phyloP scores from a whole-genome alignment of 2,329 filamentous ascomycete genomes.

The Colletotrichum ledebouriae region DNA sequence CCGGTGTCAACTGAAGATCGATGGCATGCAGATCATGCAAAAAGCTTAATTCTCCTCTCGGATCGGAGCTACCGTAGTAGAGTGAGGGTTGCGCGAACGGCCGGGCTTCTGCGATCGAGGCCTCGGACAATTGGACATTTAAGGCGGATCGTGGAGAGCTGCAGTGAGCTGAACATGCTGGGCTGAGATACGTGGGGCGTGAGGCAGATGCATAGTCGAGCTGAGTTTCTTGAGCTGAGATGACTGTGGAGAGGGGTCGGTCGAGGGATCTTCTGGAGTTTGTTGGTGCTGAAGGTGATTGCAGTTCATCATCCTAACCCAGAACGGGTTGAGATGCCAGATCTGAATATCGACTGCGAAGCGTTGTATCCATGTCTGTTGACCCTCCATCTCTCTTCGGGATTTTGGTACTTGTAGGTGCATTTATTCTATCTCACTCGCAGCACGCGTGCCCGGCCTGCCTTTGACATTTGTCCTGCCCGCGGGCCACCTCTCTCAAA shows the following conservation, averaged over 20 bases:
- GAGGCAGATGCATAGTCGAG: not conserved
- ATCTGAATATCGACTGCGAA: not conserved
- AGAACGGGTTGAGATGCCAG: not conserved
- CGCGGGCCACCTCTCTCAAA: not conserved
- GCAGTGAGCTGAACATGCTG: not conserved
- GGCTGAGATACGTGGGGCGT: not conserved
- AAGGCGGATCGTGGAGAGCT: conserved; percentile 24
- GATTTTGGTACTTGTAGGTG: not conserved
- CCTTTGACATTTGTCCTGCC: too few relatives aligned
- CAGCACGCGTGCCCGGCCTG: not conserved
- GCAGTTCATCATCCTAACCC: not conserved
- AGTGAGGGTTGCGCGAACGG: not conserved
- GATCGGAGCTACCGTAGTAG: not conserved
- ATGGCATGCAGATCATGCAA: conserved; percentile 25
- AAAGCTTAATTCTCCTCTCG: conserved; percentile 32
- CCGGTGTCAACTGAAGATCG: conserved; percentile 30
- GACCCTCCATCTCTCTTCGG: not conserved
- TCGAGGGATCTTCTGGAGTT: not conserved
- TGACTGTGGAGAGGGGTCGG: not conserved
- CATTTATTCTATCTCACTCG: conserved; percentile 6
- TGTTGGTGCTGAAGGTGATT: not conserved
- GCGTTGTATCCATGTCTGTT: not conserved
- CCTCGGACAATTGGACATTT: conserved; percentile 9
- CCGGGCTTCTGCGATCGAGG: not conserved
- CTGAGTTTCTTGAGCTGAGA: conserved; percentile 9